A percentile compares a stretch with the other conserved stretches of the same genome.
These are phyloP conservation scores for Ceratocystiopsis sp. DNA, from an alignment of 2,329 filamentous ascomycete genomes.

Conservation along the genomic window DNA sequence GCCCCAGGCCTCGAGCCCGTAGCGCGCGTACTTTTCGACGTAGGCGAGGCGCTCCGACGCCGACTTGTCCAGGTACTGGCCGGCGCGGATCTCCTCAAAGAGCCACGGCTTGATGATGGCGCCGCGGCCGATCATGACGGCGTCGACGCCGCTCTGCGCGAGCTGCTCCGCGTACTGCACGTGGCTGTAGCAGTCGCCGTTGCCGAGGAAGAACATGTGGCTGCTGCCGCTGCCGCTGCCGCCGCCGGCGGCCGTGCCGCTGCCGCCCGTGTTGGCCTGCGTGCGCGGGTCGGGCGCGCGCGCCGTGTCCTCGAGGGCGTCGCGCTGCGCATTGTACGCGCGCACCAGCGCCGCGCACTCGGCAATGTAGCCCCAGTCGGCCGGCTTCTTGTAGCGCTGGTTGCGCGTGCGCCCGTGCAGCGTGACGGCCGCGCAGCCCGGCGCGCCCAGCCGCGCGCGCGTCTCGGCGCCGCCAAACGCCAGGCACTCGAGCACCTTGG, in stretches of 20 bases:
- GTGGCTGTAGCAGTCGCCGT: slow-evolving; percentile 92
- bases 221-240: slow-evolving; percentile 28
- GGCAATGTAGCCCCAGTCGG: slow-evolving; percentile 92
- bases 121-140: slow-evolving; percentile 93
- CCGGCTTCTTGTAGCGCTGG: slow-evolving; percentile 78
- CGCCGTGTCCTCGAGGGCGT: slow-evolving; percentile 55
- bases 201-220: slow-evolving; percentile 81
- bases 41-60: slow-evolving; percentile 71
- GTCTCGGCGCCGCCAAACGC: slow-evolving; percentile 64
- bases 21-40: slow-evolving; percentile 76
- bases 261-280: slow-evolving; percentile 43
- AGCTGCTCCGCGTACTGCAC: slow-evolving; percentile 70
- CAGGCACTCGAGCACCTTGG: slow-evolving; percentile 67
- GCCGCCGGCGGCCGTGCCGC: slow-evolving; percentile 27
- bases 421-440: slow-evolving; percentile 86
- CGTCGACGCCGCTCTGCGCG: slow-evolving; percentile 63
- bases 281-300: slow-evolving; percentile 60
- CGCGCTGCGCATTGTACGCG: slow-evolving; percentile 53
- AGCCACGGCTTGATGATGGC: slow-evolving; percentile 97
- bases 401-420: slow-evolving; percentile 86
- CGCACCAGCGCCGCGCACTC: slow-evolving; percentile 77
- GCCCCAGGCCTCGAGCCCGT: slow-evolving; percentile 88
- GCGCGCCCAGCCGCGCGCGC: slow-evolving; percentile 50
- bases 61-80: slow-evolving; percentile 92
- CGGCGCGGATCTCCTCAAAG: slow-evolving; percentile 85